Base-by-base conservation (phyloP, 2,329 filamentous ascomycete genomes). In the Fusarium chlamydosporum region DNA sequence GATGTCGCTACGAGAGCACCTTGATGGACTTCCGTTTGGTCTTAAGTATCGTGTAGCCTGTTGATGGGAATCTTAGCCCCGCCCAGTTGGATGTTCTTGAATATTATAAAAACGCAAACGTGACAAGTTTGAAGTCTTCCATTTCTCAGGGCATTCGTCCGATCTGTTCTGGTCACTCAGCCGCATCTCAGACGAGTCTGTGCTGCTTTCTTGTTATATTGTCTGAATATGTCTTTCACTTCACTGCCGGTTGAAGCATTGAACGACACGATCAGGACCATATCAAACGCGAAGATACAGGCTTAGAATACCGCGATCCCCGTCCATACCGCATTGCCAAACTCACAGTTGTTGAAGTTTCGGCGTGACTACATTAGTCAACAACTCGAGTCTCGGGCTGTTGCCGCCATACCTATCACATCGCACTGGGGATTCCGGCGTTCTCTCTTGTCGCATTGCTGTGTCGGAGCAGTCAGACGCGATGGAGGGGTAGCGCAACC, bases 401-500 rank as follows among this genome's bases (percentile, higher is more conserved):
- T 5, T 16, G 16, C 26, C 18, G n/a, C 7, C 54, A 16, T 46
- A 29, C 52, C 46, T 46, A 33, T 38, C n/a, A 15, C 26, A 40
- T 45, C 9, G 20, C 35, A 20, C 26, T 40, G 37, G 51, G 38
- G 51, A 38, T 41, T 37, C 26, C 18, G 35, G 46, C 46, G 50
- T 64, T 59, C 38, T 53, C 57, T 67, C 67, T 63, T 70, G 52
- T 56, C 57, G 61, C 62, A 63, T 61, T 38, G 46, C 12, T 51
- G 15, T 23, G n/a, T 23, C 48, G 31, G 45, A n/a, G 34, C 45
- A 46, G 43, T 31, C 34, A 38, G 37, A 61, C 48, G 34, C 45
- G 50, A 63, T 55, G 61, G 63, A 69, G 67, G 67, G 67, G 62
- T 61, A 64, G 45, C 43, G 11, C 37, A 34, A 50, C 64, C 68